Conservation (phyloP, 805 yeast species). For the Nakazawaea ambrosiae region DNA sequence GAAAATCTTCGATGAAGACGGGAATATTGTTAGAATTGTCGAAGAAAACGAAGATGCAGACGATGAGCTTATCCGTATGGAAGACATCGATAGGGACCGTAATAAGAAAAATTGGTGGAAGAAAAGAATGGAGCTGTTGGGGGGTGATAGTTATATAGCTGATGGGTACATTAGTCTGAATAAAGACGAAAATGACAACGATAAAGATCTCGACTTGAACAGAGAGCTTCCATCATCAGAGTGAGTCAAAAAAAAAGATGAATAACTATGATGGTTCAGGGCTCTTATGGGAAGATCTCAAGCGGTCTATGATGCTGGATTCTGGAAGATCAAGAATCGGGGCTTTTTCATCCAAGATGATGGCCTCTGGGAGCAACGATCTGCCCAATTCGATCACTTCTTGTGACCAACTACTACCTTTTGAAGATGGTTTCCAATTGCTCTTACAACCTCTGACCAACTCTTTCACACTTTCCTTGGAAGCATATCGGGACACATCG, state of each 20-base stretch:
- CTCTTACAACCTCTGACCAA: conserved; percentile 62
- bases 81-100: conserved; percentile 23
- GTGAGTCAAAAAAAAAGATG: no score
- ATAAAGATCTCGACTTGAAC: conserved; percentile 5
- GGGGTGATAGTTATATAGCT: conserved; percentile 6
- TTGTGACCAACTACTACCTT: conserved; percentile 54
- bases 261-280: not conserved
- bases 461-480: conserved; percentile 54
- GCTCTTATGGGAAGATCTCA: not conserved
- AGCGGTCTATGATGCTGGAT: conserved; percentile 1
- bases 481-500: conserved; percentile 58
- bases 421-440: conserved; percentile 47
- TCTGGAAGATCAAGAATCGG: no score
- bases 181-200: not conserved
- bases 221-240: conserved; percentile 4
- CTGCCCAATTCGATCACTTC: conserved; percentile 22
- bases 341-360: not conserved
- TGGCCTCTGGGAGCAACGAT: conserved; percentile 5
- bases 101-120: conserved; percentile 42
- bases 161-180: not conserved
- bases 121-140: conserved; percentile 29
- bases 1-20: conserved; percentile 11
- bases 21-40: conserved; percentile 7
- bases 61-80: conserved; percentile 20
- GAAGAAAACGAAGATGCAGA: conserved; percentile 17